Percentiles rank a stretch among this genome's conserved stretches.
Evolutionary conservation across 1,284 basidiomycete genomes (phyloP).

Genomic region (Neonothopanus nambi): DNA sequence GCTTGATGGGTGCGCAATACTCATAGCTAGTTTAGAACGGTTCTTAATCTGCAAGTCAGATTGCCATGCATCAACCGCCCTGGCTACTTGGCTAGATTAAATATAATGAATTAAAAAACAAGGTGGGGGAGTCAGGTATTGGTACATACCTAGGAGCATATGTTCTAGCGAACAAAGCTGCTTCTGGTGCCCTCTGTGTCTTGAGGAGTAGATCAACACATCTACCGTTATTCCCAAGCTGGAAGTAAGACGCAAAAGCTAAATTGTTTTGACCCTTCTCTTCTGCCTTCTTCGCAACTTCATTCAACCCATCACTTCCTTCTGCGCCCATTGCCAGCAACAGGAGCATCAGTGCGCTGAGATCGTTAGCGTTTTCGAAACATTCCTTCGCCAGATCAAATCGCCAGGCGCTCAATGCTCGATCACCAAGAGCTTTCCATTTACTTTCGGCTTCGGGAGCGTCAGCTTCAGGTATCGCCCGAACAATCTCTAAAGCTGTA

Average conservation of each 20-base stretch:
- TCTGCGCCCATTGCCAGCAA: slow-evolving; percentile 82
- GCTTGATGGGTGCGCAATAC: slow-evolving; percentile 76
- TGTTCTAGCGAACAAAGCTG: slow-evolving; percentile 91
- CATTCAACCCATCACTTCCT: slow-evolving; percentile 56
- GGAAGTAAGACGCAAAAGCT: slow-evolving; percentile 87
- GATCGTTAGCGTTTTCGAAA: slow-evolving; percentile 84
- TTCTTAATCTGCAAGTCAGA: slow-evolving; percentile 67
- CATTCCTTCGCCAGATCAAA: slow-evolving; percentile 92
- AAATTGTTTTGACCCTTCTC: slow-evolving; percentile 89
- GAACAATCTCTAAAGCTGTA: slow-evolving; percentile 80
- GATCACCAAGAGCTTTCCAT: slow-evolving; percentile 95
- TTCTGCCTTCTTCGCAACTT: slow-evolving; percentile 24
- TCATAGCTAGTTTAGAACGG: slow-evolving; percentile 78
- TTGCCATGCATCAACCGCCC: slow-evolving; percentile 79
- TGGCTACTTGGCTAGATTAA: slow-evolving; percentile 56
- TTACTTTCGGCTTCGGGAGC: slow-evolving; percentile 80
- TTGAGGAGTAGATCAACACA: slow-evolving; percentile 87
- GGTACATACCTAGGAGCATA: slow-evolving; percentile 81
- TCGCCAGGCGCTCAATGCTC: slow-evolving; percentile 90
- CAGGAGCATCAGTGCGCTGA: slow-evolving; percentile 85
- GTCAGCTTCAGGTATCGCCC: slow-evolving; percentile 59
- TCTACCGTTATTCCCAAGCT: slow-evolving; percentile 78
- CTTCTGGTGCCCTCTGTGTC: slow-evolving; percentile 89
- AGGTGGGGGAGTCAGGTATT: slow-evolving; percentile 2
- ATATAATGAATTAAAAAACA: neutral